phyloP scores from a whole-genome alignment of 768 basidiomycete genomes.

The Podaxis carcinomalis region DNA sequence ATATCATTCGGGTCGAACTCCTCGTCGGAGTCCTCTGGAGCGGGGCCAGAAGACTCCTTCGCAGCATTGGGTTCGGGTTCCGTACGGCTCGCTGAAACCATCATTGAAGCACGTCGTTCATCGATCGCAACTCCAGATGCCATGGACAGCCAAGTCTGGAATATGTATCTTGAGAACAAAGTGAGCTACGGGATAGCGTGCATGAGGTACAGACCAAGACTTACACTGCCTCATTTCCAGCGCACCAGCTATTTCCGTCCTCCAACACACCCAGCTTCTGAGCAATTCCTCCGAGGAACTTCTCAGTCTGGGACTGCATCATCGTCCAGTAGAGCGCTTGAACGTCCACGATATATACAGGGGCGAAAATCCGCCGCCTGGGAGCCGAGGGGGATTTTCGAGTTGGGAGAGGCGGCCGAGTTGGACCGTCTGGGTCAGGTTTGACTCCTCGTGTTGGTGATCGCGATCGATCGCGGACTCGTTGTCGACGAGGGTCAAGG shows the following conservation, averaged over 20 bases:
- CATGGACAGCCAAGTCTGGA: slow-evolving; percentile 45
- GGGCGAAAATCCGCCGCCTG: slow-evolving; percentile 16
- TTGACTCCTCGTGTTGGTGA: not conserved
- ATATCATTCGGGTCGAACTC: slow-evolving; percentile 30
- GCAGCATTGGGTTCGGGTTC: not conserved
- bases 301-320: slow-evolving; percentile 27
- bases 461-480: slow-evolving; percentile 4
- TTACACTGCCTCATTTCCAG: slow-evolving; percentile 50
- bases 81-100: not conserved
- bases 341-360: slow-evolving; percentile 38
- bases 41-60: slow-evolving; percentile 1
- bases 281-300: slow-evolving; percentile 26
- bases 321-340: slow-evolving; percentile 32
- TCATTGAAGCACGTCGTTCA: slow-evolving; percentile 31
- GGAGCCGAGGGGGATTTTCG: not conserved
- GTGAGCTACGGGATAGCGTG: not conserved
- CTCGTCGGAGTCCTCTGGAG: slow-evolving; percentile 23
- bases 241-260: slow-evolving; percentile 35
- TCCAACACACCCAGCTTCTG: slow-evolving; percentile 25
- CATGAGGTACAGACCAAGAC: slow-evolving; percentile 11
- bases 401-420: not conserved
- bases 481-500: not conserved
- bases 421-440: not conserved
- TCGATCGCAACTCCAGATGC: slow-evolving; percentile 42
- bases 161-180: slow-evolving; percentile 26